Evolutionary conservation across 495 filamentous ascomycete species (phyloP).

Genomic region (Penicillium salamii): DNA sequence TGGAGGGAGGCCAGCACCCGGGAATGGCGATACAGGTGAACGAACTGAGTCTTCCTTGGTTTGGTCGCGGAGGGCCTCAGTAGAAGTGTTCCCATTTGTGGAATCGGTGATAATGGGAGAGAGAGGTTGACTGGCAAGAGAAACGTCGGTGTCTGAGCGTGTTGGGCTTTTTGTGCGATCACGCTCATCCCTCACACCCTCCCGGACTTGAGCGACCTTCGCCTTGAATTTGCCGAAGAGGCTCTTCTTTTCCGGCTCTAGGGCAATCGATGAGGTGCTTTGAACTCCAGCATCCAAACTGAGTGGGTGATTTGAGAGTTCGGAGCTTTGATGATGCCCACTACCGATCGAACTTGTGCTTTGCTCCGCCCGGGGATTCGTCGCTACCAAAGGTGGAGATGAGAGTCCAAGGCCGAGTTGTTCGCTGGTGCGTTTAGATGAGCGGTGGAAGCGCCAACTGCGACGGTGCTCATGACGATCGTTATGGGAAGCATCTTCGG

Average conservation of each 20-base stretch:
- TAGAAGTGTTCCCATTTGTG: conserved; percentile 20
- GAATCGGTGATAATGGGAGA: conserved; percentile 21
- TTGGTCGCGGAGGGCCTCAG: conserved; percentile 25
- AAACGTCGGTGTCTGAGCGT: conserved; percentile 30
- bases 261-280: conserved; percentile 31
- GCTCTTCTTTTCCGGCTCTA: conserved; percentile 61
- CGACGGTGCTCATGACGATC: conserved; percentile 61
- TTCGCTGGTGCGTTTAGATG: conserved; percentile 55
- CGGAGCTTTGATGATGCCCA: conserved; percentile 35
- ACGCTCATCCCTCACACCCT: conserved; percentile 62
- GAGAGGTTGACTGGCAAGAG: conserved; percentile 22
- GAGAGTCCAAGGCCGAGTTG: conserved; percentile 39
- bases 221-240: conserved; percentile 80
- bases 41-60: conserved; percentile 21
- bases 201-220: conserved; percentile 76
- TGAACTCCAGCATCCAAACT: conserved; percentile 37
- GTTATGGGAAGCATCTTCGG: conserved; percentile 57
- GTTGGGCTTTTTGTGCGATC: conserved; percentile 56
- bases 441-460: conserved; percentile 68
- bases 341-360: conserved; percentile 71
- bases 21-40: conserved; percentile 34
- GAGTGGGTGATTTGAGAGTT: conserved; percentile 39
- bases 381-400: conserved; percentile 53
- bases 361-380: conserved; percentile 61
- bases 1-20: conserved; percentile 34